Evolutionary conservation across 1,139 yeast genomes (phyloP).

Genomic region (Yamadazyma epiphylla): DNA sequence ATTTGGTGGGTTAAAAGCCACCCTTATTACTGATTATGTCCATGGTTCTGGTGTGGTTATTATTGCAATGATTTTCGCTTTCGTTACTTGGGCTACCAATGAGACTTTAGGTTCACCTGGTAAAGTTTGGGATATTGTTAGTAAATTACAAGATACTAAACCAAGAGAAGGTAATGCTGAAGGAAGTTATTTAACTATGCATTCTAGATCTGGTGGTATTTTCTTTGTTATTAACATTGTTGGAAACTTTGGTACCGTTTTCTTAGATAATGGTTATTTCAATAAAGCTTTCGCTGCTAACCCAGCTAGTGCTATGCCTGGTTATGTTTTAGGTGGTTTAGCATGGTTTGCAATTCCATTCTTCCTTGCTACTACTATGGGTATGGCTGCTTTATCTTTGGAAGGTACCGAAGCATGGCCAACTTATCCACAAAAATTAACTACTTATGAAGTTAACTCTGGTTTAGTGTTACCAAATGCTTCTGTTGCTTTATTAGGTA

Average conservation of each 20-base stretch:
- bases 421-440: slow-evolving; percentile 64
- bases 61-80: slow-evolving; percentile 60
- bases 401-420: slow-evolving; percentile 71
- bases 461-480: slow-evolving; percentile 87
- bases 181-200: slow-evolving; percentile 73
- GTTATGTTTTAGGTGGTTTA: slow-evolving; percentile 84
- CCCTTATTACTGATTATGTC: slow-evolving; percentile 81
- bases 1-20: slow-evolving; percentile 88
- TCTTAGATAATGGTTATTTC: slow-evolving; percentile 87
- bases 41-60: slow-evolving; percentile 65
- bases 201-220: slow-evolving; percentile 72
- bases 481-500: slow-evolving; percentile 79
- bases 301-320: slow-evolving; percentile 85
- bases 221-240: slow-evolving; percentile 80
- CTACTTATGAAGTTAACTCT: slow-evolving; percentile 66
- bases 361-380: slow-evolving; percentile 78
- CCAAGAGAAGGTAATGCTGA: slow-evolving; percentile 80
- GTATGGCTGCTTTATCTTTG: slow-evolving; percentile 71
- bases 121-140: slow-evolving; percentile 66
- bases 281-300: slow-evolving; percentile 85
- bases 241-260: slow-evolving; percentile 88
- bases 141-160: slow-evolving; percentile 48
- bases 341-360: slow-evolving; percentile 92
- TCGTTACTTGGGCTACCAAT: slow-evolving; percentile 58
- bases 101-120: slow-evolving; percentile 77